Conservation (phyloP, 768 basidiomycete genomes). For the Leccinum arenicola region DNA sequence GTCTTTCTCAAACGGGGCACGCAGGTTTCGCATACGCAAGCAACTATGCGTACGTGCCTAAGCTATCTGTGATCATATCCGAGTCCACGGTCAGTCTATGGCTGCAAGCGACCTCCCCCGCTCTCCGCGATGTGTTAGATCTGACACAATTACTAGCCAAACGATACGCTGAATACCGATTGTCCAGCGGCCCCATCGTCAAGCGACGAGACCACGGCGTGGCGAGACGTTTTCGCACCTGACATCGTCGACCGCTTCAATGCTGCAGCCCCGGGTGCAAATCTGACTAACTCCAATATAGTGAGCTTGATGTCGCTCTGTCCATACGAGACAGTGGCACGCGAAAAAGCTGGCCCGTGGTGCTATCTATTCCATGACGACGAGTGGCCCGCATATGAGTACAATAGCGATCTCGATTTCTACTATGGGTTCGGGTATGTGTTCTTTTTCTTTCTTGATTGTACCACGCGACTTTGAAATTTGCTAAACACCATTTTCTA, state of each 20-base stretch:
- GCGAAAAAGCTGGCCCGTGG: constrained; percentile 52
- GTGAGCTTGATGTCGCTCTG: constrained; percentile 67
- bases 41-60: constrained; percentile 39
- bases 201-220: constrained; percentile 38
- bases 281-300: constrained; percentile 51
- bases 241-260: constrained; percentile 59
- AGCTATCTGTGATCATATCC: constrained; percentile 50
- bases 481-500: background rate
- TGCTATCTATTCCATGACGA: constrained; percentile 59
- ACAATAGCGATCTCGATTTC: constrained; percentile 65
- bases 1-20: background rate
- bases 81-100: constrained; percentile 42
- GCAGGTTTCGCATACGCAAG: constrained; percentile 49
- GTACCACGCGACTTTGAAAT: too few relatives aligned
- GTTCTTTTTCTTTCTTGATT: too few relatives aligned
- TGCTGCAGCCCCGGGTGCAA: constrained; percentile 56
- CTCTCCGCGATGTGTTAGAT: background rate
- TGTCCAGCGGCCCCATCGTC: constrained; percentile 29
- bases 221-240: constrained; percentile 52
- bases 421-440: constrained; percentile 65
- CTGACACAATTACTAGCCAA: constrained; percentile 32
- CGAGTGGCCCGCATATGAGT: constrained; percentile 67
- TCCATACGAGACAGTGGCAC: constrained; percentile 65
- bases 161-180: constrained; percentile 72
- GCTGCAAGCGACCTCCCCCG: background rate